Percentiles rank a stretch among this genome's conserved stretches.
These are phyloP conservation scores for Peronospora farinosa DNA, from an alignment of 352 stramenopile genomes.

Conservation along the genomic window DNA sequence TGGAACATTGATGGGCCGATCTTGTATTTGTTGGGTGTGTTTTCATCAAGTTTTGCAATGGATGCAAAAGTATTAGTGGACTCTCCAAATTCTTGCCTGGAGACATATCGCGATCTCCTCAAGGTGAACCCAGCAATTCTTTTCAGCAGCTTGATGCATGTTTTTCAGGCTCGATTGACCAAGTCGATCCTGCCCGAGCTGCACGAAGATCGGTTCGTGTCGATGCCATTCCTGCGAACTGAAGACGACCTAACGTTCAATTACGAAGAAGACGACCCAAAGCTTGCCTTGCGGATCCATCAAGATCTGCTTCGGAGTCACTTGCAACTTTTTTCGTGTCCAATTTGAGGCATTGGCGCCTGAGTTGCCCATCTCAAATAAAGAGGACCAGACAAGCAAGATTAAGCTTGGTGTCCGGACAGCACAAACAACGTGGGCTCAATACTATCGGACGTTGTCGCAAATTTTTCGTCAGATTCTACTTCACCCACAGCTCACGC, in stretches of 20 bases:
- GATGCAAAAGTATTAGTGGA: conserved; percentile 19
- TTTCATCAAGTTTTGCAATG: conserved; percentile 51
- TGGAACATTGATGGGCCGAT: conserved; percentile 67
- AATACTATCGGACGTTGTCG: conserved; percentile 26
- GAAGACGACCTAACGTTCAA: conserved; percentile 53
- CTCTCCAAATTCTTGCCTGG: conserved; percentile 15
- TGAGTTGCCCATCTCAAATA: conserved; percentile 7
- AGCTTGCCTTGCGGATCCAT: conserved; percentile 42
- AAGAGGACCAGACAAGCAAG: conserved; percentile 10
- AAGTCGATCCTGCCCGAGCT: conserved; percentile 49
- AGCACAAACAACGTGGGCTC: conserved; percentile 20
- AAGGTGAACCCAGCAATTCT: conserved; percentile 51
- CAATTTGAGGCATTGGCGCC: conserved; percentile 48
- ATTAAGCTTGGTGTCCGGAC: conserved; percentile 7
- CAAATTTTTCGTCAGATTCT: conserved; percentile 28
- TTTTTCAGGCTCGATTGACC: conserved; percentile 47
- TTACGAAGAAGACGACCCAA: conserved; percentile 47
- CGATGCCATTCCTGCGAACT: conserved; percentile 46
- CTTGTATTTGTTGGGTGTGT: conserved; percentile 53
- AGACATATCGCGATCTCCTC: conserved; percentile 45
- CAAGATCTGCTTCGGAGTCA: conserved; percentile 34
- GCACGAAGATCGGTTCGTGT: conserved; percentile 48
- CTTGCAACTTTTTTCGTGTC: conserved; percentile 51
- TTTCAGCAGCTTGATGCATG: conserved; percentile 49
- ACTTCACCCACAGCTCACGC: conserved; percentile 10